Evolutionary conservation across 768 basidiomycete species (phyloP).

Genomic region (Cystobasidiopsis lactophilus): DNA sequence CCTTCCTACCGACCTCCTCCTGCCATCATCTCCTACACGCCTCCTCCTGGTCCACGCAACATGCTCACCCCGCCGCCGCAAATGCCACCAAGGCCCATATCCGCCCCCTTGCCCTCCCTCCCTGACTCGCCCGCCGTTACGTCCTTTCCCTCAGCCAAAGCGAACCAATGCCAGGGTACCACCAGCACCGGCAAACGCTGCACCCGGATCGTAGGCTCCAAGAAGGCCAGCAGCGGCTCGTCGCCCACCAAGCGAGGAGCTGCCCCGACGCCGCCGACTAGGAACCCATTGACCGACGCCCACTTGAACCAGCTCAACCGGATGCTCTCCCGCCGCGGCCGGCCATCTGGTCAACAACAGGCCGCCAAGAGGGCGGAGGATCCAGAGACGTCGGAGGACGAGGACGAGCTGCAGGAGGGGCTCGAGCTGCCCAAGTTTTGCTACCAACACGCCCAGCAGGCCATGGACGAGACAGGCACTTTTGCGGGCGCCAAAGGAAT

Average conservation of each 20-base stretch:
- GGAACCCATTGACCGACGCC: neutral
- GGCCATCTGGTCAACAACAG: too few species aligned
- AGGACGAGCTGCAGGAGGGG: neutral
- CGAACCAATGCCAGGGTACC: slow-evolving; percentile 13
- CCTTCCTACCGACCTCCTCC: too few species aligned
- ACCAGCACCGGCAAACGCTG: slow-evolving; percentile 8
- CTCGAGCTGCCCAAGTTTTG: slow-evolving; percentile 8
- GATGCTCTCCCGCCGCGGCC: neutral
- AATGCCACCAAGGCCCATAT: neutral
- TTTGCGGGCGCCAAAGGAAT: slow-evolving; percentile 1
- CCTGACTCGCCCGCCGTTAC: neutral
- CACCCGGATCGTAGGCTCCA: slow-evolving; percentile 6
- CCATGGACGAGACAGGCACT: slow-evolving; percentile 6
- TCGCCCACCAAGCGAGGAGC: neutral
- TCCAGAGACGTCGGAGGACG: neutral
- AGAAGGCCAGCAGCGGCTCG: neutral
- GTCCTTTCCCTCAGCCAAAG: neutral
- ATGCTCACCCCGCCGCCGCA: too few species aligned
- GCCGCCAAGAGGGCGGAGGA: neutral
- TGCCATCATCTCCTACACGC: too few species aligned
- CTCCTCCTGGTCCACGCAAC: too few species aligned
- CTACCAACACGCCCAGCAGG: slow-evolving; percentile 10
- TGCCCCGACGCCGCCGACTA: neutral
- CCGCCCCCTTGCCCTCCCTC: neutral
- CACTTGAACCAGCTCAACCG: slow-evolving; percentile 5